Conservation (phyloP, 2,329 filamentous ascomycete genomes). For the Curvularia eragrostidis region DNA sequence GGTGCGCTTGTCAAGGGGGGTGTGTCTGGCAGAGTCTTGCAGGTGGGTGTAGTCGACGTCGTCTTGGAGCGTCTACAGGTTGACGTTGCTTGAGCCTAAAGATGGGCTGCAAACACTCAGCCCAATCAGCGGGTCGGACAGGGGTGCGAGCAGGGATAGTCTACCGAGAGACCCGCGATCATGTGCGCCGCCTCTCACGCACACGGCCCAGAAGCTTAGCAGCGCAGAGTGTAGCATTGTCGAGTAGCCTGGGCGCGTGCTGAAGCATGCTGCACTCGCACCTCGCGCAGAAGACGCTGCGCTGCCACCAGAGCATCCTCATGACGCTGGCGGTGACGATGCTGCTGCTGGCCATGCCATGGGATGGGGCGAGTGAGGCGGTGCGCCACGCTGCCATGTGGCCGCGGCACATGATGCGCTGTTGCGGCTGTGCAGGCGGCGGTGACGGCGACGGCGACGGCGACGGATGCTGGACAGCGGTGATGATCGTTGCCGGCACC, state of each 20-base stretch:
- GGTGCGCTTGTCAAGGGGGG: constrained; percentile 32
- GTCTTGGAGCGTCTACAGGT: constrained; percentile 49
- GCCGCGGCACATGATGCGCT: constrained; percentile 18
- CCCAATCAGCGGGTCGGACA: constrained; percentile 46
- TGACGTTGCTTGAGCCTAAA: constrained; percentile 48
- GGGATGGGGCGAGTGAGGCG: too few relatives aligned
- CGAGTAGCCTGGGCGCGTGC: constrained; percentile 47
- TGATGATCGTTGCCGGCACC: constrained; percentile 38
- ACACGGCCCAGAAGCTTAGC: constrained; percentile 36
- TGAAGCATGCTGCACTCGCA: constrained; percentile 37
- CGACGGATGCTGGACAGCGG: constrained; percentile 17
- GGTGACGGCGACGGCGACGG: constrained; percentile 20
- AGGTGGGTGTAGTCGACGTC: constrained; percentile 41
- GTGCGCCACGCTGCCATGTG: constrained; percentile 27
- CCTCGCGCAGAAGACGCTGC: constrained; percentile 19
- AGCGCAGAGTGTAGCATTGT: constrained; percentile 28
- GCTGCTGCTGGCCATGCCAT: not conserved
- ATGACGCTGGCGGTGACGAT: constrained; percentile 15
- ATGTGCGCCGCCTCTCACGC: constrained; percentile 39
- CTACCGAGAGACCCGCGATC: constrained; percentile 31
- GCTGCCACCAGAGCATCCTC: not conserved
- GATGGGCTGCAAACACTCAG: constrained; percentile 40
- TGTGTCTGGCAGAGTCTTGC: constrained; percentile 31
- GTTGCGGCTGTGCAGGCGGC: constrained; percentile 36
- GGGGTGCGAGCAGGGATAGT: constrained; percentile 40